Evolutionary conservation across 1,284 basidiomycete species (phyloP), one percentile per base, ranked within the genome.

Genomic region (Puccinia coronata): DNA sequence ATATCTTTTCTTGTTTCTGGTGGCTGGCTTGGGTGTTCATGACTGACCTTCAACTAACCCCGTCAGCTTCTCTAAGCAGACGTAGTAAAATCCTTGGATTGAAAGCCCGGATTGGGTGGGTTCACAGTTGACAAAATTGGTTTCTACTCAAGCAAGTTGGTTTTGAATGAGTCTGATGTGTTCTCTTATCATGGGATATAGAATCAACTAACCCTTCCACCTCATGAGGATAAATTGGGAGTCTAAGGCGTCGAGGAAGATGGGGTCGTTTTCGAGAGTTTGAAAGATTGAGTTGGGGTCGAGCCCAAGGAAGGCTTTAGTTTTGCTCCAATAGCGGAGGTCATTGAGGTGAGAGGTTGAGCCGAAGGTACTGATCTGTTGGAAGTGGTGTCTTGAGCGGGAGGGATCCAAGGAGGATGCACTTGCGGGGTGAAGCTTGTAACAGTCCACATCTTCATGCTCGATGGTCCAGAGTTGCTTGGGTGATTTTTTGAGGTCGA

Each of bases 41-140:
- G 59, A 65, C 57, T 47, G 2, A 77, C 75, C 75, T 77, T 77
- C 75, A 20, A 77, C 63, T 36, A 34, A 67, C 23, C 75, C 75
- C 49, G 55, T 77, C n/a, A 34, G 49, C 67, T 53, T 77, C 47
- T 59, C 47, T 23, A 61, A 36, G 51, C 75, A 77, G 34, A 77
- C 75, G 31, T 63, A 77, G 49, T 77, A 67, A 34, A 77, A 77
- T 31, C 75, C 75, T 67, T 77, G 75, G 8, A 77, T 77, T 18
- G 75, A 77, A 36, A 77, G 49, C 25, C 59, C 75, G 4, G 75
- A 77, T 77, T 77, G 59, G 25, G 59, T 65, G 23, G 75, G 47
- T 77, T 77, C 75, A 67, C 75, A 65, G 43, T 77, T 77, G 1
- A 77, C 75, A 47, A 77, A 63, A 53, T 77, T 59, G 20, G 75